These are phyloP conservation scores for Cutaneotrichosporon arboriforme DNA, from an alignment of 1,284 basidiomycete species.

Conservation along the genomic window DNA sequence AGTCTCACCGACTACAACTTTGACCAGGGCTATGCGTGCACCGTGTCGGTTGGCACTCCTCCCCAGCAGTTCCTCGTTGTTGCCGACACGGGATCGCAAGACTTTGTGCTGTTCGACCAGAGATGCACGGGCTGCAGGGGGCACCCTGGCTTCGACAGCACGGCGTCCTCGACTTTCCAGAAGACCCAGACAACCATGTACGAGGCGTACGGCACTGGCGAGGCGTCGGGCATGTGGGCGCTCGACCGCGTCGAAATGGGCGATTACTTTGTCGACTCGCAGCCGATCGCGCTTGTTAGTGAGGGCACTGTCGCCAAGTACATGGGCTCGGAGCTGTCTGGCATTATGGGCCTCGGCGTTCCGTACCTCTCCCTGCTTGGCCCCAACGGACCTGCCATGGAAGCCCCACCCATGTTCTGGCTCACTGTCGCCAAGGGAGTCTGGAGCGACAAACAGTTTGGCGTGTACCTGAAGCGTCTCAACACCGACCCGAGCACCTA, in stretches of 20 bases:
- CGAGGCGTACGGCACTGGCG: conserved; percentile 73
- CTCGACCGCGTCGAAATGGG: conserved; percentile 68
- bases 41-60: conserved; percentile 47
- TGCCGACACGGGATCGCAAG: conserved; percentile 77
- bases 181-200: conserved; percentile 50
- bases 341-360: conserved; percentile 45
- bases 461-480: conserved; percentile 65
- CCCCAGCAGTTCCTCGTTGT: conserved; percentile 83
- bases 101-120: conserved; percentile 87
- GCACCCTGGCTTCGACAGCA: conserved; percentile 20
- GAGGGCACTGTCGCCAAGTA: conserved; percentile 28
- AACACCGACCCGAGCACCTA: conserved; percentile 18
- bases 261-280: conserved; percentile 62
- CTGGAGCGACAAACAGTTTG: conserved; percentile 64
- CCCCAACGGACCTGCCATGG: neutral
- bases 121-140: conserved; percentile 7
- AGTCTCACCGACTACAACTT: conserved; percentile 10
- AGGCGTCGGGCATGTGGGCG: conserved; percentile 61
- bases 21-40: conserved; percentile 18
- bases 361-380: conserved; percentile 18
- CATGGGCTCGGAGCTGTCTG: conserved; percentile 23
- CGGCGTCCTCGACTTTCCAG: conserved; percentile 16
- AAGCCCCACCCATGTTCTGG: conserved; percentile 31
- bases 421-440: conserved; percentile 56
- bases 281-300: conserved; percentile 51